A percentile compares a stretch with the other conserved stretches of the same genome.
phyloP scores from a whole-genome alignment of 768 basidiomycete species.

The Russula ochroleuca region DNA sequence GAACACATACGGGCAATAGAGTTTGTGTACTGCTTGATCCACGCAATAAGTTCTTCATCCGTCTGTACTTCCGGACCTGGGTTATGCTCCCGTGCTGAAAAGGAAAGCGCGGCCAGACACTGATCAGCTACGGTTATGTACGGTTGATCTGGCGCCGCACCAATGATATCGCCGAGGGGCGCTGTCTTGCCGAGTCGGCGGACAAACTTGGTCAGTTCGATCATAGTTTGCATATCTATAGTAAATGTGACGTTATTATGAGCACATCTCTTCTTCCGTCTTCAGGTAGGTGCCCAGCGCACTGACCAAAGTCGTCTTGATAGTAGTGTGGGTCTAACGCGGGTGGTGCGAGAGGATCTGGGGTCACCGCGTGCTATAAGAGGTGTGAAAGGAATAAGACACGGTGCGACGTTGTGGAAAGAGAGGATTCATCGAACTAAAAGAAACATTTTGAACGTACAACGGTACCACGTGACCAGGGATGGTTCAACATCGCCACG shows the following conservation, averaged over 20 bases:
- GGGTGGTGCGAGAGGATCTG: conserved; percentile 32
- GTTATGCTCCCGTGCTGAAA: conserved; percentile 32
- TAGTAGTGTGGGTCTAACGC: conserved; percentile 36
- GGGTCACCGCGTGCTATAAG: conserved; percentile 33
- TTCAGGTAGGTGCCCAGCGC: not conserved
- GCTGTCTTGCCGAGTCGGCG: conserved; percentile 29
- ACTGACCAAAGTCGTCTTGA: conserved; percentile 34
- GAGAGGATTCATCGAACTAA: not conserved
- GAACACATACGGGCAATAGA: conserved; percentile 13
- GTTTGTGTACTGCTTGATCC: conserved; percentile 9
- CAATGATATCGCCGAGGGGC: conserved; percentile 32
- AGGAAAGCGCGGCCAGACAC: not conserved
- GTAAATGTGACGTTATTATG: not conserved
- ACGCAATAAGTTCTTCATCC: conserved; percentile 32
- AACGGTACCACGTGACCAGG: conserved; percentile 47
- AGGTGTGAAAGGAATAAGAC: not conserved
- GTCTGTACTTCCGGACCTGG: conserved; percentile 33
- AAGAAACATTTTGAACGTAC: conserved; percentile 32
- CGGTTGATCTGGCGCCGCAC: conserved; percentile 4
- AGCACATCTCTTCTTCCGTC: not conserved
- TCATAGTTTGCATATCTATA: conserved; percentile 32
- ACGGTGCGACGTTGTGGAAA: not conserved
- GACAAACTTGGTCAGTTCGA: conserved; percentile 34
- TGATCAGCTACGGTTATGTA: not conserved
- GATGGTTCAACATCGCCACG: conserved; percentile 39